Evolutionary conservation across 208 protist genomes (phyloP).

Genomic region (Novymonas esmeraldas): DNA sequence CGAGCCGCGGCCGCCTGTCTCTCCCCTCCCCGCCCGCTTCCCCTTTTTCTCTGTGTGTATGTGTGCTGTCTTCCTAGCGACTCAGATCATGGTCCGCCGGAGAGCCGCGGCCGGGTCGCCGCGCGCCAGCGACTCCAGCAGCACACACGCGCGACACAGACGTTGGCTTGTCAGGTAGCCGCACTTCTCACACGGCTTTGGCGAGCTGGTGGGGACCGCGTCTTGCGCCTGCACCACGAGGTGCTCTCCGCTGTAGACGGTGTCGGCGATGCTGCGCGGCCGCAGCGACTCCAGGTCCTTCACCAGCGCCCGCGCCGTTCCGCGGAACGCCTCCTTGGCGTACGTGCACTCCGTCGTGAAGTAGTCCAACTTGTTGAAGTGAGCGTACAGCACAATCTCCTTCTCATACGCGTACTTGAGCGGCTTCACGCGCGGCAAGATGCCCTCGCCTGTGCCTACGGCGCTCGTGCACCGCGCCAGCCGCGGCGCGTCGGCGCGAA

Average conservation of each 20-base stretch:
- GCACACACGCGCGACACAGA: constrained; percentile 94
- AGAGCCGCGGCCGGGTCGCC: constrained; percentile 61
- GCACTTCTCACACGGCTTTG: constrained; percentile 79
- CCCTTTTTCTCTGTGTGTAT: neutral
- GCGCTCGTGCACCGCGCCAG: constrained; percentile 89
- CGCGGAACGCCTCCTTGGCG: constrained; percentile 96
- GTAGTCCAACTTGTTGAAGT: constrained; percentile 98
- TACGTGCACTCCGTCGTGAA: constrained; percentile 98
- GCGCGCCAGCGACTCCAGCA: constrained; percentile 89
- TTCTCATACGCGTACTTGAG: constrained; percentile 98
- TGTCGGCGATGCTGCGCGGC: constrained; percentile 92
- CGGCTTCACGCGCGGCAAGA: constrained; percentile 94
- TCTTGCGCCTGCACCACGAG: constrained; percentile 65
- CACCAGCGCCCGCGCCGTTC: constrained; percentile 91
- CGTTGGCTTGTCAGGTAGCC: constrained; percentile 91
- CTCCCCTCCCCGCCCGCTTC: neutral
- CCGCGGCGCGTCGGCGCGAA: constrained; percentile 94
- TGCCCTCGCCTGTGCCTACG: constrained; percentile 40
- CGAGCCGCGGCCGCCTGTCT: no score
- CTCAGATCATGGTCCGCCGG: constrained; percentile 21
- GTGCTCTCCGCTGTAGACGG: constrained; percentile 90
- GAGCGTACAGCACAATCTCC: constrained; percentile 98
- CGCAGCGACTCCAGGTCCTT: constrained; percentile 94
- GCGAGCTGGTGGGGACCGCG: constrained; percentile 36
- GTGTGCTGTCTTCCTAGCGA: no score